Evolutionary conservation across 768 basidiomycete species (phyloP), one percentile per base, ranked within the genome.

Genomic region (Strobilomyces confusus): DNA sequence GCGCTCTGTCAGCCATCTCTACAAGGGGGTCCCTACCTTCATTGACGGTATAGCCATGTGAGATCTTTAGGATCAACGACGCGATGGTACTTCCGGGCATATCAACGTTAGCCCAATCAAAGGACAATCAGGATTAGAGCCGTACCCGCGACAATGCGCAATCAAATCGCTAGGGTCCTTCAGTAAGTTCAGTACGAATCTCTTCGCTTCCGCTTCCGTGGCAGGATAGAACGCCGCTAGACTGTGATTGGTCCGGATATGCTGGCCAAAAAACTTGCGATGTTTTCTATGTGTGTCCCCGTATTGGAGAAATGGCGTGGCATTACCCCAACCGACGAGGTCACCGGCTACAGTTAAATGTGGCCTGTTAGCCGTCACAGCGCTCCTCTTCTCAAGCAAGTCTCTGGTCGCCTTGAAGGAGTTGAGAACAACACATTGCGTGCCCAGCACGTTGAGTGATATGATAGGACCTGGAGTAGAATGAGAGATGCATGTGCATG

Each of bases 11-110:
- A 9, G 66, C 66, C 30, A 62, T 47, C 25, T 64, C 45, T 12
- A 73, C 59, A 26, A 70, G 67, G 0, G 69, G 70, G 56, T 77
- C 75, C 20, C 63, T 41, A 1, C 62, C 55, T 4, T 60, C 56
- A 45, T 63, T 34, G 15, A 72, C 68, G 12, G 67, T 58, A 20
- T 74, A 63, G 3, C 75, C 77, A 45, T 76, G 69, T 1, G 71
- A 70, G 15, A 71, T 60, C 19, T 58, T 64, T 51, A 69, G 55
- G 53, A 76, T 72, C 14, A 67, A 58, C 3, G 72, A 64, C 0
- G 71, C 71, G 0, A 69, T 63, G 26, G 26, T 26, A 26, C 26
- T 26, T 26, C 26, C 26, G 26, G 8, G 4, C 49, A 66, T 57
- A 4, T 15, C 15, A n/a, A n/a, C 12, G 33, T 15, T 15, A 34